A percentile compares a stretch with the other conserved stretches of the same genome.
Evolutionary conservation across 2,329 filamentous ascomycete species (phyloP).

Genomic region (Colletotrichum sp.): DNA sequence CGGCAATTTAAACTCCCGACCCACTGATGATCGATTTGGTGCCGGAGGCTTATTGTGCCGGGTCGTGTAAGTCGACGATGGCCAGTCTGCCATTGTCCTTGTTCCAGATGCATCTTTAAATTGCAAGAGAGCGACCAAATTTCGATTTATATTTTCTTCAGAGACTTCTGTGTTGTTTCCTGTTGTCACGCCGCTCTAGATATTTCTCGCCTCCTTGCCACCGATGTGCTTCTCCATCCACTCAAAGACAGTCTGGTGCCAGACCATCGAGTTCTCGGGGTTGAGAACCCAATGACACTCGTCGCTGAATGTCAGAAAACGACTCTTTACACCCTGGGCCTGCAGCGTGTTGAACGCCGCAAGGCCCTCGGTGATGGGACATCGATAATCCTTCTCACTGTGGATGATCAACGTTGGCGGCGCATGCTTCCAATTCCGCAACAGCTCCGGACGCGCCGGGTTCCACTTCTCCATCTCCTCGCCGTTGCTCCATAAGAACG

Average conservation of each 20-base stretch:
- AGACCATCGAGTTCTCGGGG: conserved; percentile 71
- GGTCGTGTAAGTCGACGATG: not conserved
- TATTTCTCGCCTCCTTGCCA: not conserved
- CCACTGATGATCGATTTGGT: not conserved
- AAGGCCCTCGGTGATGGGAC: conserved; percentile 56
- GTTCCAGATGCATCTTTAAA: not conserved
- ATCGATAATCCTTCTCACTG: conserved; percentile 71
- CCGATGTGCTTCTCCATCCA: conserved; percentile 65
- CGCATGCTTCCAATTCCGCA: conserved; percentile 63
- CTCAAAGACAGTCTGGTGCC: conserved; percentile 71
- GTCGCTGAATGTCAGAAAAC: conserved; percentile 75
- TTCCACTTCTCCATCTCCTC: conserved; percentile 57
- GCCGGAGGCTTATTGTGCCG: not conserved
- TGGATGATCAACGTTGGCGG: conserved; percentile 77
- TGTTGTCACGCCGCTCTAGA: not conserved
- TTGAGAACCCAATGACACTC: conserved; percentile 76
- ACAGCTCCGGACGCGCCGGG: conserved; percentile 47
- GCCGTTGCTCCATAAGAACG: conserved; percentile 47
- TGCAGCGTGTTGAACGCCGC: conserved; percentile 77
- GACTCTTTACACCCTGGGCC: conserved; percentile 68
- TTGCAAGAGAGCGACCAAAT: not conserved
- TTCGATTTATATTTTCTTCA: not conserved
- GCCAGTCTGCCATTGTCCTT: not conserved
- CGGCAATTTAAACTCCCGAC: not conserved
- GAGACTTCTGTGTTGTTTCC: not conserved